Evolutionary conservation across 345 rosid genomes (phyloP).

Genomic region (Lepidium africanum): DNA sequence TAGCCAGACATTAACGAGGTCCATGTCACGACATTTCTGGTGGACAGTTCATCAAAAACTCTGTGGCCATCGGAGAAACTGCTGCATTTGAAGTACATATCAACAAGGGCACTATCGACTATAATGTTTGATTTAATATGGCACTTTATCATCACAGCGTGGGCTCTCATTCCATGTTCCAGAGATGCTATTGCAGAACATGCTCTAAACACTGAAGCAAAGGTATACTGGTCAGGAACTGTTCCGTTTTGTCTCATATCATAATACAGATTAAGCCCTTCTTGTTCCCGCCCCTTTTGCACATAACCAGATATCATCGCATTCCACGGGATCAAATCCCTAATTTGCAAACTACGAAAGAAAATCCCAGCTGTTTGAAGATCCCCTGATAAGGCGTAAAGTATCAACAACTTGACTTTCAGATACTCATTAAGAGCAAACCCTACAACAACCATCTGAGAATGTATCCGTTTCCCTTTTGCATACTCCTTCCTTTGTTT

Average conservation of each 20-base stretch:
- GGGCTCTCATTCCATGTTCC: conserved; percentile 55
- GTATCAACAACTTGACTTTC: conserved; percentile 51
- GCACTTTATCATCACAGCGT: conserved; percentile 47
- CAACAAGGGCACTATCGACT: conserved; percentile 55
- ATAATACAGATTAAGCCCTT: conserved; percentile 41
- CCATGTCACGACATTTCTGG: conserved; percentile 57
- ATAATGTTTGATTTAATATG: conserved; percentile 41
- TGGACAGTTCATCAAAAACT: conserved; percentile 34
- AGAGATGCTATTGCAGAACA: conserved; percentile 54
- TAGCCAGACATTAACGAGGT: conserved; percentile 65
- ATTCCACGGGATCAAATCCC: conserved; percentile 47
- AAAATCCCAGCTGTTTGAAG: conserved; percentile 35
- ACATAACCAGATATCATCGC: conserved; percentile 55
- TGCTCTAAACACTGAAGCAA: conserved; percentile 65
- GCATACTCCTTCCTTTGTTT: conserved; percentile 36
- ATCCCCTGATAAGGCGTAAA: conserved; percentile 50
- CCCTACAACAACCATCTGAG: conserved; percentile 60
- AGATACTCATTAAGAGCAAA: conserved; percentile 39
- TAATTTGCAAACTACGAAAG: conserved; percentile 27
- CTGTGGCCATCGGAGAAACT: conserved; percentile 39
- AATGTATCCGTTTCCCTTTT: conserved; percentile 53
- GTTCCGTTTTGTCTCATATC: conserved; percentile 41
- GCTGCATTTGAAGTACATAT: conserved; percentile 79
- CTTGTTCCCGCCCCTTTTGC: conserved; percentile 38
- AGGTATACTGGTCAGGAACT: conserved; percentile 55